Base-by-base conservation (phyloP, 2,329 filamentous ascomycete genomes). In the Gliomastix tumulicola region DNA sequence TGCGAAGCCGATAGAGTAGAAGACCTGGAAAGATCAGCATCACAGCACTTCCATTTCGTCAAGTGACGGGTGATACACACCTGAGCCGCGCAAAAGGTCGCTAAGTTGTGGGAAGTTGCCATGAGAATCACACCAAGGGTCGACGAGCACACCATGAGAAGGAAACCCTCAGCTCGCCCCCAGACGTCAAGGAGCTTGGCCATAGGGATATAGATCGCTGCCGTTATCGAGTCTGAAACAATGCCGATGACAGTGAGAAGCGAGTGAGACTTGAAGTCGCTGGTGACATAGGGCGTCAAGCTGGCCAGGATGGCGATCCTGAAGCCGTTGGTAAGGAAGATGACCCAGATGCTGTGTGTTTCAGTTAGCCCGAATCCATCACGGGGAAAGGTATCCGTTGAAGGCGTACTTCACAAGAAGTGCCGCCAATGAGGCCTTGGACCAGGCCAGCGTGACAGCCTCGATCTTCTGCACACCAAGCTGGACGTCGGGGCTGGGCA, bases 121-220 rank as follows among this genome's bases (percentile, higher is more conserved):
- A 81, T 79, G 48, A 84, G 65, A 25, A 79, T 65, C 32, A 81
- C 63, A 13, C 62, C 65, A 37, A 66, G 25, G 4, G 69, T 63
- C 35, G 68, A 63, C 18, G 72, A 62, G 18, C 56, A 38, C 2
- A 72, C 62, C 56, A 76, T 74, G 34, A 76, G 45, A 21, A 71
- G 57, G 49, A 78, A 76, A 9, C 75, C 77, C 45, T 79, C 68
- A 11, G 76, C 68, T 25, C 79, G 71, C 34, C 76, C 79, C 63
- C 75, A 82, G 23, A 82, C 59, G 51, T 83, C 74, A 32, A 81
- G 63, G 10, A 79, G 56, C 49, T 82, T 82, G 21, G 79, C 54
- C 55, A 79, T 65, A 3, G 78, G 76, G 5, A 81, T 72, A 47
- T 79, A 80, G 23, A 74, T 64, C 3, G 79, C 73, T 27, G 76